These are phyloP conservation scores for Trifolium dubium DNA, from an alignment of 306 rosid species.

Conservation along the genomic window DNA sequence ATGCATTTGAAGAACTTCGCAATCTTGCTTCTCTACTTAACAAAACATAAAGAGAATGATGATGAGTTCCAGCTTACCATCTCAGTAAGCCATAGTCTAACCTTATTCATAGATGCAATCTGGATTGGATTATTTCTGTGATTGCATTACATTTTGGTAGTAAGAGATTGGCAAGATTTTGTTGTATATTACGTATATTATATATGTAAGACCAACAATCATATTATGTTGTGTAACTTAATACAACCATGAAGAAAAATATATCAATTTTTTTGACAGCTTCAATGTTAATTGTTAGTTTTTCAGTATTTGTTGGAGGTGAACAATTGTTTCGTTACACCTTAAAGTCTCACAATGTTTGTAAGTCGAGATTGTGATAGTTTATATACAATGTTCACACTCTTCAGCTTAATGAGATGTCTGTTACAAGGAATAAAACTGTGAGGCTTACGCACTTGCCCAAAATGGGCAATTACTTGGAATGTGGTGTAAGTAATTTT, in stretches of 20 bases:
- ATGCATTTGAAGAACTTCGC: constrained; percentile 92
- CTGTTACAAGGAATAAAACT: too few relatives aligned
- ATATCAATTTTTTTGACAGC: neutral
- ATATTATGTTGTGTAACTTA: neutral
- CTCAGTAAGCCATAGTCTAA: constrained; percentile 50
- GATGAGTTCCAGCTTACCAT: constrained; percentile 48
- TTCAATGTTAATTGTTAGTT: too few relatives aligned
- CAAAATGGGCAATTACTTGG: too few relatives aligned
- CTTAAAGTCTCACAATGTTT: too few relatives aligned
- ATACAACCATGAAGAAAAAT: neutral
- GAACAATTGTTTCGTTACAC: too few relatives aligned
- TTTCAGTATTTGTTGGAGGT: too few relatives aligned
- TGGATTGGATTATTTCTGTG: constrained; percentile 29
- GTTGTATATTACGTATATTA: constrained; percentile 11
- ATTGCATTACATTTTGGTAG: constrained; percentile 37
- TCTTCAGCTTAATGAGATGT: too few relatives aligned
- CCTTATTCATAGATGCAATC: constrained; percentile 35
- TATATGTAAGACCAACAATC: neutral
- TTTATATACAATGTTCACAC: too few relatives aligned
- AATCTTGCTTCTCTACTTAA: constrained; percentile 84
- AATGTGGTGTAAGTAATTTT: too few relatives aligned
- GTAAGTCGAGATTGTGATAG: too few relatives aligned
- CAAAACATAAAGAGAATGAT: constrained; percentile 59
- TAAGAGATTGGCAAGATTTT: constrained; percentile 36
- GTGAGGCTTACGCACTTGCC: too few relatives aligned